phyloP scores from a whole-genome alignment of 2,329 filamentous ascomycete species.

The Sporothrix protearum region DNA sequence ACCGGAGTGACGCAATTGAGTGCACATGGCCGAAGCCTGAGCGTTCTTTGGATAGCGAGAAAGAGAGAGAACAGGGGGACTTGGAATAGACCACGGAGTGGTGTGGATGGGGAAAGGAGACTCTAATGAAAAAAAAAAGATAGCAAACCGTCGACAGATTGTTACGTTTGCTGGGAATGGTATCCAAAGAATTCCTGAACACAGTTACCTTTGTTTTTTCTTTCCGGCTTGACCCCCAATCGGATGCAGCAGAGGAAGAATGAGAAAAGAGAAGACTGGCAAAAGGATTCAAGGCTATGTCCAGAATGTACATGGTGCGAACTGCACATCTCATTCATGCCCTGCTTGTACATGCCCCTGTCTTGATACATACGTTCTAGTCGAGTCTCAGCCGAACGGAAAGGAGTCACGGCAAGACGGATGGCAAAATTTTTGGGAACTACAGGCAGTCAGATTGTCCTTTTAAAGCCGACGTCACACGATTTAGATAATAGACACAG shows the following conservation, averaged over 20 bases:
- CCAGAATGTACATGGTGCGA: not conserved
- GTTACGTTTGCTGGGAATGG: not conserved
- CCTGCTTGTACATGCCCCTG: not conserved
- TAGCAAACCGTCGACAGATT: not conserved
- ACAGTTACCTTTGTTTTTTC: not conserved
- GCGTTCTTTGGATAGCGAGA: conserved; percentile 15
- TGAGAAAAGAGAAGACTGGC: not conserved
- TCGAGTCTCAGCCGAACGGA: not conserved
- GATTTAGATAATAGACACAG: not conserved
- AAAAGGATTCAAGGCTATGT: not conserved
- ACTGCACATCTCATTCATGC: not conserved
- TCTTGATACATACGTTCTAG: not conserved
- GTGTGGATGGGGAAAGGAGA: not conserved
- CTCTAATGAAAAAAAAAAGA: not conserved
- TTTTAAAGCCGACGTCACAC: not conserved
- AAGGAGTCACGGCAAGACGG: not conserved
- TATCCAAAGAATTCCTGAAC: not conserved
- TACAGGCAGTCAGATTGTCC: not conserved
- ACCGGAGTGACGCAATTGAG: not conserved
- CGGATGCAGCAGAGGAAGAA: not conserved
- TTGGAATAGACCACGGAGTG: not conserved
- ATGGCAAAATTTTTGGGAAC: not conserved
- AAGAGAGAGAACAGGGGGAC: not conserved
- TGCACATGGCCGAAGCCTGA: conserved; percentile 15
- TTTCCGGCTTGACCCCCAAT: not conserved